phyloP scores from a whole-genome alignment of 208 protist genomes.

The Leishmania gerbilli region DNA sequence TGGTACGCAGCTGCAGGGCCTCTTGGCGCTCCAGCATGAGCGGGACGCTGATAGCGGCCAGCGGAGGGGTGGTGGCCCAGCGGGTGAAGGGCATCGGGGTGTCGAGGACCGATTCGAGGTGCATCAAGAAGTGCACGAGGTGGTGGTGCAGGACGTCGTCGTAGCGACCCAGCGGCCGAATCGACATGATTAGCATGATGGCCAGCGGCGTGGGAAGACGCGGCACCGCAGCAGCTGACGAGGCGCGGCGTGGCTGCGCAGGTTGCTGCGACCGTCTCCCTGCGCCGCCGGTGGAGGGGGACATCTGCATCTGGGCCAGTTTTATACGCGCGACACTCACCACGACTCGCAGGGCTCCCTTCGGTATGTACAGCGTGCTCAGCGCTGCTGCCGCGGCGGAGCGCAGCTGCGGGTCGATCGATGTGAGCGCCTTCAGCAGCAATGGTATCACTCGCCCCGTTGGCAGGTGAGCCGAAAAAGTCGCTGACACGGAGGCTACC shows the following conservation, averaged over 20 bases:
- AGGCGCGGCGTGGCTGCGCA: neutral
- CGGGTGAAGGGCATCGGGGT: constrained; percentile 62
- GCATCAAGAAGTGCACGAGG: constrained; percentile 66
- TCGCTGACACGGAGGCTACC: constrained; percentile 54
- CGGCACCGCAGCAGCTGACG: constrained; percentile 31
- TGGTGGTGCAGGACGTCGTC: constrained; percentile 76
- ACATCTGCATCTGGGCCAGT: constrained; percentile 44
- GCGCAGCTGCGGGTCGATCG: constrained; percentile 55
- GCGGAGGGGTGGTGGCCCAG: constrained; percentile 66
- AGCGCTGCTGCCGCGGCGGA: constrained; percentile 51
- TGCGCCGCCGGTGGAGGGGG: constrained; percentile 24
- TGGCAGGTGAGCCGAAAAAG: constrained; percentile 35
- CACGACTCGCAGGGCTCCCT: constrained; percentile 56
- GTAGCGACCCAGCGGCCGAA: constrained; percentile 52
- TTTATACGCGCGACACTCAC: constrained; percentile 78
- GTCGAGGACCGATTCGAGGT: constrained; percentile 47
- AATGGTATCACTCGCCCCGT: constrained; percentile 65
- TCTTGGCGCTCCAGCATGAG: constrained; percentile 85
- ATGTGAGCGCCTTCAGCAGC: constrained; percentile 75
- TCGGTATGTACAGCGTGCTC: constrained; percentile 50
- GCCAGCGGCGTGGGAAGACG: constrained; percentile 76
- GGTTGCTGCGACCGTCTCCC: constrained; percentile 4
- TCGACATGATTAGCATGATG: constrained; percentile 60
- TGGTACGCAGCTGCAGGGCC: constrained; percentile 35
- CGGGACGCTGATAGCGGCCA: constrained; percentile 64